These are phyloP conservation scores for Botrytis sinoallii DNA, from an alignment of 2,329 filamentous ascomycete genomes.

Conservation along the genomic window DNA sequence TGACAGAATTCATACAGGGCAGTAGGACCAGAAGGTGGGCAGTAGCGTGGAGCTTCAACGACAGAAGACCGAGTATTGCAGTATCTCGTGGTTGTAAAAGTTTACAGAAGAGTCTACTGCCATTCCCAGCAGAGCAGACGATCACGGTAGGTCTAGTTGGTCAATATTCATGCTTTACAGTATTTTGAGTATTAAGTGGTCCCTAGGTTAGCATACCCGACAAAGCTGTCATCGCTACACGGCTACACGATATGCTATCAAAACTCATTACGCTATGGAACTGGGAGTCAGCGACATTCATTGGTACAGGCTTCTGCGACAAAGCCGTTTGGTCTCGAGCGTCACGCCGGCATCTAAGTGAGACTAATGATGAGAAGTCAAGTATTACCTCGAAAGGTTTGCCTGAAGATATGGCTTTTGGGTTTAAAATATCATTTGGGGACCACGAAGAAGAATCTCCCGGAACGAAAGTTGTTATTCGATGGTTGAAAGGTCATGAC, in stretches of 20 bases:
- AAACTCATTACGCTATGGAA: constrained; percentile 34
- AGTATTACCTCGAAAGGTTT: constrained; percentile 35
- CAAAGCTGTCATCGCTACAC: constrained; percentile 18
- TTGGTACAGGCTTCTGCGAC: constrained; percentile 34
- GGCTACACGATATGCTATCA: constrained; percentile 34
- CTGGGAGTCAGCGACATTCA: constrained; percentile 31
- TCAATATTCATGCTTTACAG: background rate
- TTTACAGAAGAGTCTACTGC: constrained; percentile 50
- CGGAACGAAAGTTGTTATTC: constrained; percentile 49
- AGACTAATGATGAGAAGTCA: constrained; percentile 27
- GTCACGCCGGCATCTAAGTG: constrained; percentile 40
- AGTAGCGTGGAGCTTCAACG: constrained; percentile 79
- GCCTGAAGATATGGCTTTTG: constrained; percentile 45
- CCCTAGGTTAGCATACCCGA: background rate
- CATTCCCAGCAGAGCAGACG: constrained; percentile 49
- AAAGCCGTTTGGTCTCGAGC: constrained; percentile 38
- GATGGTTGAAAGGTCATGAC: constrained; percentile 77
- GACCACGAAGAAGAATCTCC: constrained; percentile 40
- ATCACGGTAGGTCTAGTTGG: constrained; percentile 35
- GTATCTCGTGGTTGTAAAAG: constrained; percentile 39
- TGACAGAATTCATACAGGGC: constrained; percentile 76
- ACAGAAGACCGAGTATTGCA: constrained; percentile 56
- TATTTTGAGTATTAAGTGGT: background rate
- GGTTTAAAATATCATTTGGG: constrained; percentile 52
- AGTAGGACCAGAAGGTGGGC: constrained; percentile 81